Evolutionary conservation across 768 basidiomycete species (phyloP).

Genomic region (Clitopilus hobsonii): DNA sequence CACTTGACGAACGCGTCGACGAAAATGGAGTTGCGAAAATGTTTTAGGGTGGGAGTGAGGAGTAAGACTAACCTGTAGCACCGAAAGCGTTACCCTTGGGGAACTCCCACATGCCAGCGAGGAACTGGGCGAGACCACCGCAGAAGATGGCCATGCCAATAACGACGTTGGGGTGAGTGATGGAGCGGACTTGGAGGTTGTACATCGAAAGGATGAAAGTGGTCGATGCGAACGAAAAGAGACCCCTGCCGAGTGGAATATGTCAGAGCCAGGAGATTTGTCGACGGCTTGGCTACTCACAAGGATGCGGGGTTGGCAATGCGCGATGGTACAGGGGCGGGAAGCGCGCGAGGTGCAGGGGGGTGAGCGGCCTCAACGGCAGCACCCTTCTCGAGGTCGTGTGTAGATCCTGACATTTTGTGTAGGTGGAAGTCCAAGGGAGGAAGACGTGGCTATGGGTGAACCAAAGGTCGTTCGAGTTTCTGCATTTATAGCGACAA

Average conservation of each 20-base stretch:
- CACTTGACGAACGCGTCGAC: neutral
- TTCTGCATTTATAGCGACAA: constrained; percentile 3
- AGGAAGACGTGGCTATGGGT: neutral
- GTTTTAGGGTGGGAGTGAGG: constrained; percentile 1
- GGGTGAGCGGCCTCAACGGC: constrained; percentile 21
- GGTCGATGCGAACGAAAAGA: constrained; percentile 82
- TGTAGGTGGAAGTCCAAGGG: neutral
- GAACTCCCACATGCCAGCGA: constrained; percentile 91
- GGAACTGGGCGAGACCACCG: constrained; percentile 80
- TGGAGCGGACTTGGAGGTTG: constrained; percentile 55
- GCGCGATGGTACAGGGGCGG: constrained; percentile 23
- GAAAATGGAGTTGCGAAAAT: neutral
- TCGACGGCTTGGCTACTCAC: constrained; percentile 22
- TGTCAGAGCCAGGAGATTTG: constrained; percentile 1
- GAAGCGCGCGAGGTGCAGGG: constrained; percentile 12
- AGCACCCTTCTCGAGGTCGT: constrained; percentile 33
- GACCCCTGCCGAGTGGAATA: constrained; percentile 42
- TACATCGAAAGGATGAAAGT: constrained; percentile 75
- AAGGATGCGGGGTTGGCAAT: constrained; percentile 62
- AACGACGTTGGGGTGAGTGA: constrained; percentile 61
- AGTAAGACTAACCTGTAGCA: constrained; percentile 54
- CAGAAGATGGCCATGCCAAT: constrained; percentile 84
- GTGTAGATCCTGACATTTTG: constrained; percentile 4
- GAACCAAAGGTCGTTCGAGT: neutral
- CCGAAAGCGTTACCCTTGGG: constrained; percentile 66